Base-by-base conservation (phyloP, 169 alveolate species). In the Eimeria maxima region DNA sequence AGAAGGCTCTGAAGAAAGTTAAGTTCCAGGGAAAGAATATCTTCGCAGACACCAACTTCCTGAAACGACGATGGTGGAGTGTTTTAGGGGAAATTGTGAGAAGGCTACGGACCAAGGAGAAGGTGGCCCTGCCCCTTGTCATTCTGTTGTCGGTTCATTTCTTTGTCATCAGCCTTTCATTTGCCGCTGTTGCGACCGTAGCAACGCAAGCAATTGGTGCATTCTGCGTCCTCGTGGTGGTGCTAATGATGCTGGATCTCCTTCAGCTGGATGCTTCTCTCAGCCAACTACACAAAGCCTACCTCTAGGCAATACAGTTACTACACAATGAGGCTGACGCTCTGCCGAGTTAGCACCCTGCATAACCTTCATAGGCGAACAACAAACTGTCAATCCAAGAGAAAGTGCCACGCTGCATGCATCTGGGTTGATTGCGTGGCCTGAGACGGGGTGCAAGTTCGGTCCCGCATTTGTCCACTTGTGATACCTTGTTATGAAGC, bases 161-260 rank as follows among this genome's bases (percentile, higher is more conserved):
- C 81, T 42, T 86, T n/a, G 76, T 63, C 18, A 13, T 57, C 80
- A 63, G 80, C 44, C 5, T 86, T 33, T 42, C 80, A 44, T 86
- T 86, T 63, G 45, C 93, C 42, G 81, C 71, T 20, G 81, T 38
- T 38, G 81, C 93, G 20, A 38, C 60, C 14, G 47, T 60, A 67
- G 93, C 80, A 10, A 38, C 42, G 44, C 81, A 86, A n/a, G 81
- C 80, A 5, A 42, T 63, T 60, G 93, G 65, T 7, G 93, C 81
- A 53, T 86, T 63, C 14, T 86, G 81, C 93, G 93, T 86, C 4
- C 63, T 86, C 45, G 80, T 60, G 57, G 93, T 63, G 47, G 93
- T 86, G 80, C 93, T 86, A 44, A 10, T 86, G 93, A 38, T 86
- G 80, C 42, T 86, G 63, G 93, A 86, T 8, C 29, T 63, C 60